Base-by-base conservation (phyloP, 805 yeast genomes). In the Wickerhamomyces bovis region DNA sequence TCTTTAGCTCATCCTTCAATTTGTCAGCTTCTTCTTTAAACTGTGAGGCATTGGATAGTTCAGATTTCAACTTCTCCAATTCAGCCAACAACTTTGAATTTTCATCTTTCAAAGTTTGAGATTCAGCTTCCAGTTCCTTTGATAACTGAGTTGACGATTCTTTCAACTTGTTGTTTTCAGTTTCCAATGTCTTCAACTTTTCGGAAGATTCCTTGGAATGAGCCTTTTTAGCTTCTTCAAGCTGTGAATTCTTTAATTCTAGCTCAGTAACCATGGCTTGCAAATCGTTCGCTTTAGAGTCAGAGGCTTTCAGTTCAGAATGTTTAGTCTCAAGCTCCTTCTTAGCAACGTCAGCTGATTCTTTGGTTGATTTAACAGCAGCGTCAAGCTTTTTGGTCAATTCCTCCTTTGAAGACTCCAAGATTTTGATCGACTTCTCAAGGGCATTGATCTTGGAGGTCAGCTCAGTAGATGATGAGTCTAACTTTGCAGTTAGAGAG, bases 11-110 rank as follows among this genome's bases (percentile, higher is more conserved):
- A 6, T 40, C 36, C 25, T 45, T 43, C 6, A 39, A 56, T 20
- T 50, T 63, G 62, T 26, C 63, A 44, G 43, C 51, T 49, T 50
- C 52, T 13, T 48, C 38, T 25, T 46, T 38, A 3, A 39, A 16
- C 7, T 18, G 23, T 20, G 41, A 23, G 26, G 39, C 38, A 2
- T 13, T 38, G 3, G 40, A 42, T 2, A 43, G 33, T 33, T 44
- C 47, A 33, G 45, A 44, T 41, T 43, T 46, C 28, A 43, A 35
- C 12, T 12, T 45, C 30, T 38, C 18, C n/a, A 44, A 10, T n/a
- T 45, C 33, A 9, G 30, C 18, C 9, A 44, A 39, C 33, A 49
- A 31, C 10, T 38, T 33, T 16, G 22, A 16, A 16, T 36, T 53
- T 44, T 49, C 49, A 16, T 26, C 35, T 21, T 19, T 28, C 40